A percentile compares a stretch with the other conserved stretches of the same genome.
Conservation (phyloP, 164 flowering plant genomes). For the Chloranthus sessilifolius region DNA sequence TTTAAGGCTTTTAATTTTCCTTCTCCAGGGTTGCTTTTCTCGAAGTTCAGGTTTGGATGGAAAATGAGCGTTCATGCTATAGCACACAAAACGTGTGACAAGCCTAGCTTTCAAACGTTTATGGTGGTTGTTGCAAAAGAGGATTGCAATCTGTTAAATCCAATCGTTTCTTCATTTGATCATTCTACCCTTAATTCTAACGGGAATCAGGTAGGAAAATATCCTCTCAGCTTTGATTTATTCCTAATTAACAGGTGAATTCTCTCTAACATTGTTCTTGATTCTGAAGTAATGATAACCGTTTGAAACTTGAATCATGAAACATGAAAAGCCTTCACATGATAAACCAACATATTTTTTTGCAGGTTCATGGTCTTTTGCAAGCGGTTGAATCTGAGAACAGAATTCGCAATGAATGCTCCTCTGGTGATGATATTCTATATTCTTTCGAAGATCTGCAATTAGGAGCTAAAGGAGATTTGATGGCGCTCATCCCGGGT, state of each 20-base stretch:
- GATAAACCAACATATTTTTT: conserved; percentile 9
- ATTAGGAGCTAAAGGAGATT: conserved; percentile 62
- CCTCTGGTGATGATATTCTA: conserved; percentile 47
- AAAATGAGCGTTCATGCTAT: conserved; percentile 50
- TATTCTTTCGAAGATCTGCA: conserved; percentile 74
- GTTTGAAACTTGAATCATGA: background rate
- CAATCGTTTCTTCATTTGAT: conserved; percentile 39
- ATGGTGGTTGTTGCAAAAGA: conserved; percentile 74
- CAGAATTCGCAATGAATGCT: conserved; percentile 46
- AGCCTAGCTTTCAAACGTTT: conserved; percentile 57
- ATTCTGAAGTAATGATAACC: background rate
- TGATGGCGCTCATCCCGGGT: conserved; percentile 50
- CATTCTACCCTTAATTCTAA: conserved; percentile 31
- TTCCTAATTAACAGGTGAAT: no score
- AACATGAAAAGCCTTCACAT: background rate
- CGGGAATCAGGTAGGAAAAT: conserved; percentile 46
- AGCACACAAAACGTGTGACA: conserved; percentile 38
- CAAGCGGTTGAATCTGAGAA: conserved; percentile 77
- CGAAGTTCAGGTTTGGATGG: conserved; percentile 88
- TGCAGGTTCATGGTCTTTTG: conserved; percentile 57
- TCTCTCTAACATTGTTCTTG: conserved; percentile 1
- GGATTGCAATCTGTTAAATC: conserved; percentile 26
- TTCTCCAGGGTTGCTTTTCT: conserved; percentile 67
- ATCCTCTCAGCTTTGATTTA: background rate
- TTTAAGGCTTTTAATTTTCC: background rate